Percentiles rank a stretch among this genome's conserved stretches.
Evolutionary conservation across 106 monocot genomes (phyloP).

Genomic region (Ottelia alismoides): DNA sequence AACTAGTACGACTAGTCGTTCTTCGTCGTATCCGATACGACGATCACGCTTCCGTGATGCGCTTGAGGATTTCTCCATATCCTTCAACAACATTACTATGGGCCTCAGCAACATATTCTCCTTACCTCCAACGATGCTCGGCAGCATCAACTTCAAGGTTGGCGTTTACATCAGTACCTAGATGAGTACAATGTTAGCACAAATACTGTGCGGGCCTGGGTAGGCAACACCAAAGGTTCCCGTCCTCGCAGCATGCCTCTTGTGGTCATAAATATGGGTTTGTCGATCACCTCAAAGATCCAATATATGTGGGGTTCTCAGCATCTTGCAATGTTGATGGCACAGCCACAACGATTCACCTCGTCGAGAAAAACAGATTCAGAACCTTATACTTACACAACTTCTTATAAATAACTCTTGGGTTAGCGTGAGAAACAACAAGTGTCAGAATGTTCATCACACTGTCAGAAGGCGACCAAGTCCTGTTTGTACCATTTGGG

Average conservation of each 20-base stretch:
- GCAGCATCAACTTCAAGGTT: constrained; percentile 14
- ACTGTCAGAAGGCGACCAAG: too few relatives aligned
- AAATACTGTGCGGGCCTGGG: neutral
- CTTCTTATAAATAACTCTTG: neutral
- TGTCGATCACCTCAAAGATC: neutral
- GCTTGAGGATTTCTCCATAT: constrained; percentile 17
- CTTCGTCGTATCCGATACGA: constrained; percentile 5
- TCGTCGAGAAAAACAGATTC: constrained; percentile 13
- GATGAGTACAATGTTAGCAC: constrained; percentile 9
- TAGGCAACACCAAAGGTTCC: neutral
- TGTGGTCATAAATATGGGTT: neutral
- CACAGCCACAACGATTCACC: neutral
- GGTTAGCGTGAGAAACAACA: neutral
- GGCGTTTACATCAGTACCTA: constrained; percentile 22
- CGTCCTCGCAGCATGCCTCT: neutral
- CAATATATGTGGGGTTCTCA: constrained; percentile 1
- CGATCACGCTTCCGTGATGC: neutral
- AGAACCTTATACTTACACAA: constrained; percentile 13
- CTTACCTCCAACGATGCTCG: constrained; percentile 2
- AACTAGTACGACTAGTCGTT: constrained; percentile 13
- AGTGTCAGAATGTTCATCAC: neutral
- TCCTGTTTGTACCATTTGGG: too few relatives aligned
- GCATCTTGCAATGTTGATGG: neutral
- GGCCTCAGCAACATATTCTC: constrained; percentile 21
- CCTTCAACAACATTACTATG: constrained; percentile 31